A percentile compares a stretch with the other conserved stretches of the same genome.
These are phyloP conservation scores for Capillidium rhysosporum DNA, from an alignment of 371 early-diverging fungal genomes.

Conservation along the genomic window DNA sequence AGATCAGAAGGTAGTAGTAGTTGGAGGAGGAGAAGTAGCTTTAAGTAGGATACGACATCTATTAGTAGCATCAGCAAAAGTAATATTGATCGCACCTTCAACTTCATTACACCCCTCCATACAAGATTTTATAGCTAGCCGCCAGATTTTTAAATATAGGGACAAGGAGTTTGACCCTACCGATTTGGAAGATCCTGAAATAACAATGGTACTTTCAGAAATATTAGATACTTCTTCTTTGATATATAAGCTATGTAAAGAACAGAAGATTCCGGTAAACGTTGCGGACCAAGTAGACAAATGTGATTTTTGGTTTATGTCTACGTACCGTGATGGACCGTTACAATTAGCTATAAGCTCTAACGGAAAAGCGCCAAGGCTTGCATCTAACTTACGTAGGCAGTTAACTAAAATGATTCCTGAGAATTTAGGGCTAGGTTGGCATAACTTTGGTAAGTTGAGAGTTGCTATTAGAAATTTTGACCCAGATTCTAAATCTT, in stretches of 20 bases:
- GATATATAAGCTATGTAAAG: slow-evolving; percentile 19
- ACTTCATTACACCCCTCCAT: slow-evolving; percentile 40
- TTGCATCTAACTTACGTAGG: slow-evolving; percentile 59
- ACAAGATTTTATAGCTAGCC: slow-evolving; percentile 21
- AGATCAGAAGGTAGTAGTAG: slow-evolving; percentile 45
- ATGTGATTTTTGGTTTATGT: slow-evolving; percentile 87
- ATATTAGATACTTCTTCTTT: slow-evolving; percentile 9
- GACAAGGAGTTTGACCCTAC: slow-evolving; percentile 30
- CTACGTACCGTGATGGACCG: slow-evolving; percentile 59
- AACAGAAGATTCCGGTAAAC: slow-evolving; percentile 63
- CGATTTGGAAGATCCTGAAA: slow-evolving; percentile 19
- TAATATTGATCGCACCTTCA: slow-evolving; percentile 45
- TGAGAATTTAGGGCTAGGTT: slow-evolving; percentile 36
- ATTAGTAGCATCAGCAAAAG: slow-evolving; percentile 56
- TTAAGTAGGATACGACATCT: slow-evolving; percentile 60
- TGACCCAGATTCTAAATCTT: slow-evolving; percentile 39
- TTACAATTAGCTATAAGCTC: slow-evolving; percentile 79
- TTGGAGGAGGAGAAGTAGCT: slow-evolving; percentile 66
- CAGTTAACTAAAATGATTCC: slow-evolving; percentile 42
- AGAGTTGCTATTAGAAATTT: slow-evolving; percentile 38
- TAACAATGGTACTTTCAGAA: slow-evolving; percentile 62
- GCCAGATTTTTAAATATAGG: slow-evolving; percentile 32
- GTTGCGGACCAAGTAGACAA: slow-evolving; percentile 76
- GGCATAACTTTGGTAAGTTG: slow-evolving; percentile 44
- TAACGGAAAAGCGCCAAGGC: slow-evolving; percentile 70